phyloP scores from a whole-genome alignment of 148 eudicot species.

The Drosera capensis region DNA sequence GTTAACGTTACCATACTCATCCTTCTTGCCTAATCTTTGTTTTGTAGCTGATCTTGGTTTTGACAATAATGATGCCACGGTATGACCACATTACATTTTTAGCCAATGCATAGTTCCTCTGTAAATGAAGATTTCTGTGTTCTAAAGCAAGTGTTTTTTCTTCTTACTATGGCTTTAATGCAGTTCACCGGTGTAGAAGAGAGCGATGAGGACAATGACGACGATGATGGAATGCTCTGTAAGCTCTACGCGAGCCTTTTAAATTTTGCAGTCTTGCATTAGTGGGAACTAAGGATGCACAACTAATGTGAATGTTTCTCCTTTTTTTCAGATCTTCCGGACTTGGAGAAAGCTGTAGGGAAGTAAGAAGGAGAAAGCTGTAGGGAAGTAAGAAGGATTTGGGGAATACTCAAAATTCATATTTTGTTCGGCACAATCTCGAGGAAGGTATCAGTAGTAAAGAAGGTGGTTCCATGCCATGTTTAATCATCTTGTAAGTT shows the following conservation, averaged over 20 bases:
- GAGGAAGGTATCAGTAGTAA: too few relatives aligned
- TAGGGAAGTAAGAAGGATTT: too few relatives aligned
- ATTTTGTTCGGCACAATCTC: too few relatives aligned
- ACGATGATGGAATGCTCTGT: conserved; percentile 81
- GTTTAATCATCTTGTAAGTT: too few relatives aligned
- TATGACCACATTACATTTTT: conserved; percentile 12
- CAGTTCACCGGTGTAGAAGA: conserved; percentile 42
- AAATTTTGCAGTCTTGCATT: not conserved
- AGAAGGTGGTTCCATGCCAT: too few relatives aligned
- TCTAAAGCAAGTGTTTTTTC: conserved; percentile 2
- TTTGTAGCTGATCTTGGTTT: conserved; percentile 25
- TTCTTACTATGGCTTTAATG: conserved; percentile 10
- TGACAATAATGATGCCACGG: conserved; percentile 40
- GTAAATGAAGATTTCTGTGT: not conserved
- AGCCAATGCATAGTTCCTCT: not conserved
- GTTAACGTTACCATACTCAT: not conserved
- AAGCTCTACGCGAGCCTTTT: conserved; percentile 14
- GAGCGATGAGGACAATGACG: conserved; percentile 43
- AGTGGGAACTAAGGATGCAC: not conserved
- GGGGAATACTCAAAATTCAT: too few relatives aligned
- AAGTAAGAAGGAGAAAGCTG: conserved; percentile 15
- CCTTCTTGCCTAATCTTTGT: conserved; percentile 6
- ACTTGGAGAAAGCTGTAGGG: conserved; percentile 67
- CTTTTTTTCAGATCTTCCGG: conserved; percentile 61
- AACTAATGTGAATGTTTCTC: not conserved